Percentiles rank a stretch among this genome's conserved stretches.
phyloP scores from a whole-genome alignment of 345 rosid genomes.

The Citrus trifoliata region DNA sequence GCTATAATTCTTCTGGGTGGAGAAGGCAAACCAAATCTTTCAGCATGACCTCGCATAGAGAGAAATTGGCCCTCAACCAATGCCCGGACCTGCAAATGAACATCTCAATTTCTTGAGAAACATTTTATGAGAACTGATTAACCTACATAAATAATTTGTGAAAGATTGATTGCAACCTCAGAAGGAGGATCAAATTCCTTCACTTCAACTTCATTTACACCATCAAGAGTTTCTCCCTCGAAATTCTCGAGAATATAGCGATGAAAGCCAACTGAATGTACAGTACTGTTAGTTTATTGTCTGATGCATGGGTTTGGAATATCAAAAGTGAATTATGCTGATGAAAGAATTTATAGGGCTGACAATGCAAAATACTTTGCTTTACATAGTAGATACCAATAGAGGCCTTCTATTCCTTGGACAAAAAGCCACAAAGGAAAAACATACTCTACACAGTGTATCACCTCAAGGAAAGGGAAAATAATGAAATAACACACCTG shows the following conservation, averaged over 20 bases:
- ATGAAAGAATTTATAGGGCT: not conserved
- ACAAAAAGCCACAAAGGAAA: too few species aligned
- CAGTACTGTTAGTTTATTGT: constrained; percentile 3
- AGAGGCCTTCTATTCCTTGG: not conserved
- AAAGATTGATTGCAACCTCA: constrained; percentile 48
- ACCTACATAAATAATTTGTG: not conserved
- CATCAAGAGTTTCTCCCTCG: constrained; percentile 38
- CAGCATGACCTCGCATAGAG: constrained; percentile 82
- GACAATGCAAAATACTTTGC: not conserved
- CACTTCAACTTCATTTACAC: constrained; percentile 54
- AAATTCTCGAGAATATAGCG: constrained; percentile 66
- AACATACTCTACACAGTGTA: not conserved
- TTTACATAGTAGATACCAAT: not conserved
- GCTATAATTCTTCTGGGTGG: constrained; percentile 88
- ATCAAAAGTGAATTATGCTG: not conserved
- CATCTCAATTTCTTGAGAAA: not conserved
- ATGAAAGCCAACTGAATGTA: constrained; percentile 71
- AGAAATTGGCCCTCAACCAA: constrained; percentile 87
- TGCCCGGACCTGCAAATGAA: constrained; percentile 65
- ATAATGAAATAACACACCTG: constrained; percentile 45
- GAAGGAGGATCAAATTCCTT: constrained; percentile 78
- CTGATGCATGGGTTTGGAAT: not conserved
- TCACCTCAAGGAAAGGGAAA: not conserved
- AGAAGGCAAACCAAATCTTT: constrained; percentile 86
- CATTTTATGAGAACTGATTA: not conserved